phyloP scores from a whole-genome alignment of 345 rosid genomes.

The Kandelia obovata region DNA sequence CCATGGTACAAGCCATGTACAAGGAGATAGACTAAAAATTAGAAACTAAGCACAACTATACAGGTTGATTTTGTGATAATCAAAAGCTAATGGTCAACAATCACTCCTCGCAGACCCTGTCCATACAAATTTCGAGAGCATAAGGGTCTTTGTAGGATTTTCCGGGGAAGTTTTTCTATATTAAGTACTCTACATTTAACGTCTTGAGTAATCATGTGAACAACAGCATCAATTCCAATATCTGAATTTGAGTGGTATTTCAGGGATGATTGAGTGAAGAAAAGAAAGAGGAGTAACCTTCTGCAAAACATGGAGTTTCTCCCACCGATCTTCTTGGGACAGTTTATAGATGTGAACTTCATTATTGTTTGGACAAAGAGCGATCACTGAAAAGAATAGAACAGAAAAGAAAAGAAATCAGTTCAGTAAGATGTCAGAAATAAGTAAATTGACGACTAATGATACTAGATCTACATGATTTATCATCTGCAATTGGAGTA shows the following conservation, averaged over 20 bases:
- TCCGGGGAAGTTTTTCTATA: too few species aligned
- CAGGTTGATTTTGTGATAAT: too few species aligned
- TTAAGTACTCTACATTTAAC: too few species aligned
- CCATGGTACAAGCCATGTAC: too few species aligned
- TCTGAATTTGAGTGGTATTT: too few species aligned
- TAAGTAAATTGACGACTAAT: neutral
- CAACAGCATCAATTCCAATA: too few species aligned
- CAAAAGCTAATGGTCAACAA: too few species aligned
- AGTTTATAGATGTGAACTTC: slow-evolving; percentile 91
- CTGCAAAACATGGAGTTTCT: slow-evolving; percentile 78
- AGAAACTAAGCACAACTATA: too few species aligned
- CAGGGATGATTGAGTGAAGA: neutral
- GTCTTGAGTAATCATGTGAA: neutral
- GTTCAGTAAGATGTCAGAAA: neutral
- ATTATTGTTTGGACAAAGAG: slow-evolving; percentile 80
- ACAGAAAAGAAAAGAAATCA: neutral
- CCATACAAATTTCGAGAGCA: too few species aligned
- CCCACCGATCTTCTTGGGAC: slow-evolving; percentile 66
- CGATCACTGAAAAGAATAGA: slow-evolving; percentile 58
- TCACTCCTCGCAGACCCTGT: too few species aligned
- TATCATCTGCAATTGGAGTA: neutral
- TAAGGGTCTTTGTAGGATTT: too few species aligned
- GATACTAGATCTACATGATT: neutral
- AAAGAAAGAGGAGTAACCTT: slow-evolving; percentile 34
- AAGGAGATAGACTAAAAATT: too few species aligned